These are phyloP conservation scores for Coelastrella sp. DNA, from an alignment of 139 green algal species.

Conservation along the genomic window DNA sequence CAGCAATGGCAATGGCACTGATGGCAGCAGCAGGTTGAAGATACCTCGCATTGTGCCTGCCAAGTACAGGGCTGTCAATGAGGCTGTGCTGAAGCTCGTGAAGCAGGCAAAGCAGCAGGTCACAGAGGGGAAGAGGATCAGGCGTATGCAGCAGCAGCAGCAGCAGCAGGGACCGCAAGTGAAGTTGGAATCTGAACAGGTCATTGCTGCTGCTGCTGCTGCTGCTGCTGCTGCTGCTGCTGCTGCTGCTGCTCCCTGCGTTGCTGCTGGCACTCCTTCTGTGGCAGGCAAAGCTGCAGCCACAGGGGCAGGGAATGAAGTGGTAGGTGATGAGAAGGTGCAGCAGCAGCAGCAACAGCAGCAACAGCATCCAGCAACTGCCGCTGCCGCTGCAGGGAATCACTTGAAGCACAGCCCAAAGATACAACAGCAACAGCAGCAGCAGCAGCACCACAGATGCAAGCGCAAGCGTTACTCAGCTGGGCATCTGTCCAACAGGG, in stretches of 20 bases:
- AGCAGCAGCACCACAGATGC: background rate
- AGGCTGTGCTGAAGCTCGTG: background rate
- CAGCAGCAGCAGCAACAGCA: background rate
- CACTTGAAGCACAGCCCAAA: background rate
- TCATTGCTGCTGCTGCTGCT: too few species aligned
- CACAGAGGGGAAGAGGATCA: background rate
- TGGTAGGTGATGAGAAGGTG: background rate
- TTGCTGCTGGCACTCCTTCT: too few species aligned
- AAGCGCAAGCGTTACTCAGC: background rate
- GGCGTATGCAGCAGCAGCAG: background rate
- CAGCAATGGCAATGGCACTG: background rate
- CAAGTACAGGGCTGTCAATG: background rate
- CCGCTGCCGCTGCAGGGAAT: background rate
- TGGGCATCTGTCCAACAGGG: background rate
- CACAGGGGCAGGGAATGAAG: too few species aligned
- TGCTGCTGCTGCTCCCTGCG: too few species aligned
- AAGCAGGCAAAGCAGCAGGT: background rate
- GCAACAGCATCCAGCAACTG: background rate
- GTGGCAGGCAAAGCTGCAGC: too few species aligned
- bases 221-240: too few species aligned
- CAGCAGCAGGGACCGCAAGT: background rate
- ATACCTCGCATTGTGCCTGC: conserved; percentile 22
- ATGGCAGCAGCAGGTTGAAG: background rate
- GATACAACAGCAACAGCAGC: background rate
- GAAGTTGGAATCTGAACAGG: too few species aligned